Percentiles rank a stretch among this genome's conserved stretches.
These are phyloP conservation scores for Lasiodiplodia theobromae DNA, from an alignment of 2,329 filamentous ascomycete genomes.

Conservation along the genomic window DNA sequence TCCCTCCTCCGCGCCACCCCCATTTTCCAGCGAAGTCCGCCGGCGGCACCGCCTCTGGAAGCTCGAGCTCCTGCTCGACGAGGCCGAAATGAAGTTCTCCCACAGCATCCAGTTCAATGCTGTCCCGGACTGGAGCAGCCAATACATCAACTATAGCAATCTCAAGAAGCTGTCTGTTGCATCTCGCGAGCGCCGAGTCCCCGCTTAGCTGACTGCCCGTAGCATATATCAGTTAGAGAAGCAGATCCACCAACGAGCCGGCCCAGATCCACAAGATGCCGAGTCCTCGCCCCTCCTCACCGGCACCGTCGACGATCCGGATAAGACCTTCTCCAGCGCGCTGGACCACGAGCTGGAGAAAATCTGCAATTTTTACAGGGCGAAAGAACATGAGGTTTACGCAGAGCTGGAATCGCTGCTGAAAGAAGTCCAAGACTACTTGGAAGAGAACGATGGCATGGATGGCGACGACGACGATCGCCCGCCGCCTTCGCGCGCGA, in stretches of 20 bases:
- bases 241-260: slow-evolving; percentile 68
- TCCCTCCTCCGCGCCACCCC: neutral
- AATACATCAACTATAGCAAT: slow-evolving; percentile 98
- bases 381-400: slow-evolving; percentile 88
- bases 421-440: slow-evolving; percentile 73
- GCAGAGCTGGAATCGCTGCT: slow-evolving; percentile 81
- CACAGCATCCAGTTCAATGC: slow-evolving; percentile 99
- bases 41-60: slow-evolving; percentile 59
- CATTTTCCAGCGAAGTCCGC: neutral
- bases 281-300: slow-evolving; percentile 85
- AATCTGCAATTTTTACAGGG: slow-evolving; percentile 86
- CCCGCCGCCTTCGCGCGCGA: slow-evolving; percentile 40
- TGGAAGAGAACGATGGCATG: slow-evolving; percentile 59
- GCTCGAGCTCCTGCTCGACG: slow-evolving; percentile 72
- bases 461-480: slow-evolving; percentile 47
- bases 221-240: slow-evolving; percentile 97
- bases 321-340: slow-evolving; percentile 80
- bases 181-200: neutral
- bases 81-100: slow-evolving; percentile 98
- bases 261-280: slow-evolving; percentile 67
- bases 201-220: neutral
- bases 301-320: slow-evolving; percentile 70
- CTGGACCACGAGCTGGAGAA: slow-evolving; percentile 93
- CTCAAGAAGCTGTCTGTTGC: slow-evolving; percentile 89
- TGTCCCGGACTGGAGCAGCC: slow-evolving; percentile 98